phyloP scores from a whole-genome alignment of 2,329 filamentous ascomycete species.

The Epichloe glyceriae region DNA sequence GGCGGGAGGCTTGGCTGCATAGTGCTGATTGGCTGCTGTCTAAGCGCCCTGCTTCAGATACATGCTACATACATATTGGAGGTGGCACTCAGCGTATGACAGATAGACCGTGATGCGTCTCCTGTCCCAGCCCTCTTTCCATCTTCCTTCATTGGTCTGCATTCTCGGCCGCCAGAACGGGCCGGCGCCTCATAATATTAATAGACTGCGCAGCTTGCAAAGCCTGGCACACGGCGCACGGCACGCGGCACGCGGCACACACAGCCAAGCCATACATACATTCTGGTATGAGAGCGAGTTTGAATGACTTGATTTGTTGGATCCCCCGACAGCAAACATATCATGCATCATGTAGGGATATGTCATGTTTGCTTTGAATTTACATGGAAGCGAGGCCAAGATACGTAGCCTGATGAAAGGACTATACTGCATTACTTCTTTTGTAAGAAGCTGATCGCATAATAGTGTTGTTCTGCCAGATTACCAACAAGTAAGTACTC shows the following conservation, averaged over 20 bases:
- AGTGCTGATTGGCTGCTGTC: conserved; percentile 1
- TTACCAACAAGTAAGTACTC: too few relatives aligned
- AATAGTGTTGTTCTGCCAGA: not conserved
- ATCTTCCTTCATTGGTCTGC: not conserved
- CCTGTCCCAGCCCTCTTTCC: not conserved
- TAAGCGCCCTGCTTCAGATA: conserved; percentile 1
- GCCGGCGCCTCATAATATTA: not conserved
- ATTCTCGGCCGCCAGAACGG: not conserved
- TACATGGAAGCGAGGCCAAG: not conserved
- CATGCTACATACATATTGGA: too few relatives aligned
- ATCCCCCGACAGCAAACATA: too few relatives aligned
- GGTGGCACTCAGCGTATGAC: too few relatives aligned
- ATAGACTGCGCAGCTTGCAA: not conserved
- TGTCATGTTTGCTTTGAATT: too few relatives aligned
- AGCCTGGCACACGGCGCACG: too few relatives aligned
- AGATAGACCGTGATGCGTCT: too few relatives aligned
- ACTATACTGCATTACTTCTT: not conserved
- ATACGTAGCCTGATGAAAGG: not conserved
- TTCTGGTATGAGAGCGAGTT: too few relatives aligned
- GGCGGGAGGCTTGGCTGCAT: not conserved
- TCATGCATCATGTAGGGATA: too few relatives aligned
- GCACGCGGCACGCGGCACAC: too few relatives aligned
- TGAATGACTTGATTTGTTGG: too few relatives aligned
- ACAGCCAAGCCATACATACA: too few relatives aligned
- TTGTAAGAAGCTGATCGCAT: not conserved